Evolutionary conservation across 257 asterid genomes (phyloP).

Genomic region (Ajuga chamaepitys): DNA sequence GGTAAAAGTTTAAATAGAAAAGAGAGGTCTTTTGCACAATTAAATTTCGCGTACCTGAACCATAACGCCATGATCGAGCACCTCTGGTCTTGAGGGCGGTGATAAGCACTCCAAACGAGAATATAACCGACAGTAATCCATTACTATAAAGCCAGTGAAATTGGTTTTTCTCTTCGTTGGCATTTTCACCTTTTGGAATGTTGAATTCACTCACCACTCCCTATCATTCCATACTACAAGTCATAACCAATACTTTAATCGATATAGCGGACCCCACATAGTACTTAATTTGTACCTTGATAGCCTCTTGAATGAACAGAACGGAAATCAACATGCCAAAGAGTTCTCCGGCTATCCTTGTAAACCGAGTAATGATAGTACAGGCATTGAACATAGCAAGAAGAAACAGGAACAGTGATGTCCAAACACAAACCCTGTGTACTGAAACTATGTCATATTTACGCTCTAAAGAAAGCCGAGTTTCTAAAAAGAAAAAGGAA

Average conservation of each 20-base stretch:
- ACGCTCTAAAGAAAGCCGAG: neutral
- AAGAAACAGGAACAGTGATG: conserved; percentile 40
- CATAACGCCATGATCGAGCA: conserved; percentile 57
- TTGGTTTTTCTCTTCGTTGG: conserved; percentile 17
- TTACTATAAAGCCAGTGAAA: conserved; percentile 45
- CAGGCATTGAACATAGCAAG: conserved; percentile 56
- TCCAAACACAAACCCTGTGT: conserved; percentile 63
- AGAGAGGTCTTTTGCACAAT: neutral
- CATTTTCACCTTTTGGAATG: conserved; percentile 40
- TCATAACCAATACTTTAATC: too few species aligned
- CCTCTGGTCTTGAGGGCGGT: conserved; percentile 36
- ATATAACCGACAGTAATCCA: conserved; percentile 43
- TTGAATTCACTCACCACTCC: conserved; percentile 43
- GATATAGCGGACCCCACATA: neutral
- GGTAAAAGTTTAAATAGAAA: neutral
- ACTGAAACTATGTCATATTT: neutral
- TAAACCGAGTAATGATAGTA: conserved; percentile 52
- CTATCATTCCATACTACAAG: conserved; percentile 20
- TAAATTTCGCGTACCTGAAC: conserved; percentile 24
- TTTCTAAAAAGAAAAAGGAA: neutral
- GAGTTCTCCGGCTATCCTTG: conserved; percentile 91
- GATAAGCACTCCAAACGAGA: conserved; percentile 40
- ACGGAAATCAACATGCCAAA: conserved; percentile 86
- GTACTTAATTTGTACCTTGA: conserved; percentile 41
- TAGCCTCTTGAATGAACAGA: conserved; percentile 85